Percentiles rank a stretch among this genome's conserved stretches.
Conservation (phyloP, 169 alveolate genomes). For the Miamiensis avidus region DNA sequence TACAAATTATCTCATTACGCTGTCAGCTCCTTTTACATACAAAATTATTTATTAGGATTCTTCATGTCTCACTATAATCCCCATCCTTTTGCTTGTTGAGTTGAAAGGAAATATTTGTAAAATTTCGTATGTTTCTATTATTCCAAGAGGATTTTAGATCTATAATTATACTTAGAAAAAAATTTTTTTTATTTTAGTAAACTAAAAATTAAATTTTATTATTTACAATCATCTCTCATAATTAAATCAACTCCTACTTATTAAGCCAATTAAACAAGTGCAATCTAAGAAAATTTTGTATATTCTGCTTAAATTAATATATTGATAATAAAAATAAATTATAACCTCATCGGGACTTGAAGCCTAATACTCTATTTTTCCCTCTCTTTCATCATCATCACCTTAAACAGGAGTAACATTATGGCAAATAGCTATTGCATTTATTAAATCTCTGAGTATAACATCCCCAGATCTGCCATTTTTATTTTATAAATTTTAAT, state of each 20-base stretch:
- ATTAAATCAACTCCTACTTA: slow-evolving; percentile 52
- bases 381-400: slow-evolving; percentile 68
- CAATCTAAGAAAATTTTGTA: slow-evolving; percentile 90
- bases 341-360: slow-evolving; percentile 52
- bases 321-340: too few relatives aligned
- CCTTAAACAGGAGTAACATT: slow-evolving; percentile 75
- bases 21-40: slow-evolving; percentile 82
- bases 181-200: slow-evolving; percentile 26
- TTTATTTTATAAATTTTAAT: too few relatives aligned
- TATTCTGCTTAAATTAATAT: too few relatives aligned
- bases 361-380: slow-evolving; percentile 95
- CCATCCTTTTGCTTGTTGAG: slow-evolving; percentile 72
- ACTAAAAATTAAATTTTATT: slow-evolving; percentile 57
- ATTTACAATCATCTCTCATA: slow-evolving; percentile 81
- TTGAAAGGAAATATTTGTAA: slow-evolving; percentile 77
- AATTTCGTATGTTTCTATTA: slow-evolving; percentile 59
- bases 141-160: not conserved
- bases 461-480: too few relatives aligned
- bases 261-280: slow-evolving; percentile 62
- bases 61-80: slow-evolving; percentile 56
- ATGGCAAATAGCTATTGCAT: slow-evolving; percentile 74
- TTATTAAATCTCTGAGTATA: slow-evolving; percentile 65
- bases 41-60: slow-evolving; percentile 62
- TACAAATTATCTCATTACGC: slow-evolving; percentile 60
- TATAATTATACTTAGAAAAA: too few relatives aligned